Evolutionary conservation across 2,329 filamentous ascomycete genomes (phyloP), one percentile per base, ranked within the genome.

Genomic region (Cladosporium velox): DNA sequence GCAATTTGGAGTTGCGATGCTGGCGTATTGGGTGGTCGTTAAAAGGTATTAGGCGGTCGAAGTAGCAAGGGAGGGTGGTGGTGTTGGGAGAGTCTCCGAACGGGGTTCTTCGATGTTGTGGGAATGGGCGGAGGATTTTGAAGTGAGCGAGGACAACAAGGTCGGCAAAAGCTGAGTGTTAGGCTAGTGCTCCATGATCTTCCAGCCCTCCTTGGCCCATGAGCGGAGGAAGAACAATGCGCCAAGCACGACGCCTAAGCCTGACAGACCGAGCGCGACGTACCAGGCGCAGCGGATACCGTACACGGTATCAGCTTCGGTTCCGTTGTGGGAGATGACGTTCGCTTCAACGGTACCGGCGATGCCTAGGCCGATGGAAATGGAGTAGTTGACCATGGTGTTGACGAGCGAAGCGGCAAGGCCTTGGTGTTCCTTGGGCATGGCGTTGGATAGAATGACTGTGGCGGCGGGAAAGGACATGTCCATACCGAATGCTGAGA

Each of bases 361-460:
- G 55, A 91, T 83, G 0, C 88, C 89, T 0, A 91, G 79, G 0
- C 86, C 87, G 2, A 91, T 75, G 1, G 86, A 87, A 38, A 91
- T 90, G 66, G 84, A 85, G 72, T 91, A 91, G 75, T 91, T 90
- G 67, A 91, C 85, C 12, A 89, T 80, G 0, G 88, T 90, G 66
- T 84, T 87, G 35, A 90, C 85, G 6, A 91, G 74, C 21, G 82
- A 86, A 0, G 83, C 83, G 2, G 83, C 83, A 18, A 85, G 78
- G 5, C 84, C 84, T 68, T 86, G 84, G 61, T 83, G 79, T 61
- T 82, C 75, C 34, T 78, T 77, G 11, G 75, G 70, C 32, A 84
- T 78, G 2, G 78, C 78, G 69, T 89, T 84, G 34, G 83, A 86
- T 10, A 91, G 78, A 34, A 90, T 82, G 14, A 90, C 73, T 0